Percentiles rank a stretch among this genome's conserved stretches.
These are phyloP conservation scores for Globisporangium polare DNA, from an alignment of 352 stramenopile species.

Conservation along the genomic window DNA sequence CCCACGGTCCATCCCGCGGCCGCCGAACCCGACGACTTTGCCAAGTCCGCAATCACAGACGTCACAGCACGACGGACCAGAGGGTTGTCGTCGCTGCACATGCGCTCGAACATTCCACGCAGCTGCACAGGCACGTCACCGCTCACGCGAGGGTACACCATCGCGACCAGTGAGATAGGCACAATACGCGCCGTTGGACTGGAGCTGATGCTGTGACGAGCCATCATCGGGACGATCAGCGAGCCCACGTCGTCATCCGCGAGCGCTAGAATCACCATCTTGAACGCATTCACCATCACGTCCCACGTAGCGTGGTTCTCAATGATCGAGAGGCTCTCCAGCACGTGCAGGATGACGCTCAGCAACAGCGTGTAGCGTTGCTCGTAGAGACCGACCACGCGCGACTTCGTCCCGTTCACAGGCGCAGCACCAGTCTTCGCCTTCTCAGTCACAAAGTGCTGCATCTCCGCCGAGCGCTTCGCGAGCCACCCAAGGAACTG, in stretches of 20 bases:
- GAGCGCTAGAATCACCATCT: constrained; percentile 64
- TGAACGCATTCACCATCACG: constrained; percentile 83
- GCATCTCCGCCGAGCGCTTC: constrained; percentile 58
- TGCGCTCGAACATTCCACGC: constrained; percentile 83
- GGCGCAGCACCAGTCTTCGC: not conserved
- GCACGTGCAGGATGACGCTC: constrained; percentile 71
- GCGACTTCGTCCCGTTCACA: constrained; percentile 15
- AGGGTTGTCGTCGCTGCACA: constrained; percentile 85
- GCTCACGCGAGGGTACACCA: constrained; percentile 67
- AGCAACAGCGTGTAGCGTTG: constrained; percentile 70
- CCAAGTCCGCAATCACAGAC: constrained; percentile 79
- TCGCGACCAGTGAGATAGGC: constrained; percentile 65
- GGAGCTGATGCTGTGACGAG: constrained; percentile 76
- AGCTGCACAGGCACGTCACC: constrained; percentile 79
- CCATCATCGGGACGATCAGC: constrained; percentile 76
- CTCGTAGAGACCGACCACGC: constrained; percentile 20
- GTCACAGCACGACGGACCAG: constrained; percentile 79
- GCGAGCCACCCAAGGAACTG: constrained; percentile 79
- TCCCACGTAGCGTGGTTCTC: constrained; percentile 89
- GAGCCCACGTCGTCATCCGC: constrained; percentile 53
- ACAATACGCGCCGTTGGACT: constrained; percentile 83
- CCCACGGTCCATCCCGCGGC: constrained; percentile 72
- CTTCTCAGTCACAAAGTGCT: constrained; percentile 43
- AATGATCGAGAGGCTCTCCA: constrained; percentile 86
- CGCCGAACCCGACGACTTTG: constrained; percentile 40